phyloP scores from a whole-genome alignment of 2,329 filamentous ascomycete species.

The Clonostachys solani region DNA sequence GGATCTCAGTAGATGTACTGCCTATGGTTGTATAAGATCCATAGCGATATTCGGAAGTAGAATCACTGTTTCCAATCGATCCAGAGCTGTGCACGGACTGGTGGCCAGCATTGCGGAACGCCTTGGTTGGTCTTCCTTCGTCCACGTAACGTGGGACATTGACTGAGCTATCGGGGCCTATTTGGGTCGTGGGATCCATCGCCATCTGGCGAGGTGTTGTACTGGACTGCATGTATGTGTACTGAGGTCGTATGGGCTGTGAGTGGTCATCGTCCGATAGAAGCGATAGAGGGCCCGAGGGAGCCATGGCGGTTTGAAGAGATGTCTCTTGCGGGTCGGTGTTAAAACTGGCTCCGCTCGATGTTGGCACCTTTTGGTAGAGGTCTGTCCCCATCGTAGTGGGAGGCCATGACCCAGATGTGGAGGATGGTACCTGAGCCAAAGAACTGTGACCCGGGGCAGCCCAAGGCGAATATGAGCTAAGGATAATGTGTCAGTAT shows the following conservation, averaged over 20 bases:
- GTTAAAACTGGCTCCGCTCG: conserved; percentile 40
- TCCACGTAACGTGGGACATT: conserved; percentile 56
- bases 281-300: conserved; percentile 47
- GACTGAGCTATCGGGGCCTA: conserved; percentile 36
- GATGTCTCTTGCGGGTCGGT: conserved; percentile 50
- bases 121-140: conserved; percentile 51
- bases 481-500: conserved; percentile 24
- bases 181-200: conserved; percentile 25
- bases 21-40: conserved; percentile 32
- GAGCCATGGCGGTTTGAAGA: conserved; percentile 45
- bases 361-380: conserved; percentile 49
- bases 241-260: conserved; percentile 46
- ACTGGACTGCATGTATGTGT: conserved; percentile 47
- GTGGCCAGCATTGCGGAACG: conserved; percentile 48
- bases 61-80: conserved; percentile 43
- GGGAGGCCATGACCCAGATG: conserved; percentile 41
- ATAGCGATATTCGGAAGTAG: conserved; percentile 53
- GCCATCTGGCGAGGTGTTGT: conserved; percentile 47
- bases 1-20: conserved; percentile 20
- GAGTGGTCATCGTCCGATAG: conserved; percentile 41
- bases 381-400: conserved; percentile 41
- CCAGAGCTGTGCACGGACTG: conserved; percentile 46
- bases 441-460: conserved; percentile 36
- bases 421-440: conserved; percentile 43
- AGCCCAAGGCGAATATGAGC: conserved; percentile 56